Base-by-base conservation (phyloP, 352 stramenopile species). In the Phytophthora syringae region DNA sequence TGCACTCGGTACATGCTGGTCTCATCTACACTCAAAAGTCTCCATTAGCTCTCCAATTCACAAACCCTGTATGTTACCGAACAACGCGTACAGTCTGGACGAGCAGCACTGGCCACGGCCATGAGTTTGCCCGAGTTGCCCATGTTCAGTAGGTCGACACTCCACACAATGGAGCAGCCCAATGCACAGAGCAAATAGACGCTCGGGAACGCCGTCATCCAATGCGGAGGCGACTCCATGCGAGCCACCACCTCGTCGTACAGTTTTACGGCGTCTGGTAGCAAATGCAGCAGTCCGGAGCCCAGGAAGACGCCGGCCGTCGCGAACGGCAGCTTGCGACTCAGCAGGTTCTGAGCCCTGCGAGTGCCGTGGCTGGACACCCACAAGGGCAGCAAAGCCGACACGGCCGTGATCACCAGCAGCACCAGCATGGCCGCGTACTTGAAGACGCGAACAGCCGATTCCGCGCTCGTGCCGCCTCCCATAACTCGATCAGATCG, bases 111-210 rank as follows among this genome's bases (percentile, higher is more conserved):
- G 5, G 79, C 77, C 48, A 88, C 81, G 1, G 81, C 79, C 76
- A 90, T 88, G 66, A 88, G 77, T 64, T 88, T 84, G 55, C 70
- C 77, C 21, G 79, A 88, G 64, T 86, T 80, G 59, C 79, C 82
- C 57, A 90, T 72, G 56, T 86, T 90, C 24, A 88, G 56, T 22
- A 87, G 63, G 49, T 88, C 81, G 20, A 90, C 76, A 27, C 61
- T 74, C 81, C 81, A 88, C 10, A 90, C 74, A 54, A 90, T 52
- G 53, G 80, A 75, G 58, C 79, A 90, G 39, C 79, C 81, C 36
- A 86, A 13, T 11, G 70, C 58, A 44, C 71, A 73, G 24, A 90
- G 79, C n/a, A 88, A 51, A 52, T 90, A 87, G 50, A 88, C 74
- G 34, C 74, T 66, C 13, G 79, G 81, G 50, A 84, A 90, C 34